Percentiles rank a stretch among this genome's conserved stretches.
phyloP scores from a whole-genome alignment of 139 green algal genomes.

The Parachlorella kessleri region DNA sequence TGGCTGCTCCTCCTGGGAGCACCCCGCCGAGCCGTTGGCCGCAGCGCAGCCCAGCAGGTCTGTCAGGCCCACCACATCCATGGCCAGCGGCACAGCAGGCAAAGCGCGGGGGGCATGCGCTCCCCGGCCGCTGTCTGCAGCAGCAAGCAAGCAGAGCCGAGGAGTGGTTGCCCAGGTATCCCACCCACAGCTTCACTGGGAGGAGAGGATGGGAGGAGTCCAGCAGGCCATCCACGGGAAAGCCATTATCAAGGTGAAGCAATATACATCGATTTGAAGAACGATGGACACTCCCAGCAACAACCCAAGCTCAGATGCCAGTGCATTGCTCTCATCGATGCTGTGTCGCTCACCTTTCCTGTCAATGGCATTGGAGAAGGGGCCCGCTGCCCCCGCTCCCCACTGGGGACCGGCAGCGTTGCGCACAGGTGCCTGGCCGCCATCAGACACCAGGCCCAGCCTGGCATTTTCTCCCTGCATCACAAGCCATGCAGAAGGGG shows the following conservation, averaged over 20 bases:
- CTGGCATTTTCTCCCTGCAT: constrained; percentile 5
- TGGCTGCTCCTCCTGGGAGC: too few species aligned
- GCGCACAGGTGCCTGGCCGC: neutral
- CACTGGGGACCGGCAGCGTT: neutral
- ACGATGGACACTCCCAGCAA: too few species aligned
- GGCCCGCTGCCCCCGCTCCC: neutral
- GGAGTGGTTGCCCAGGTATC: too few species aligned
- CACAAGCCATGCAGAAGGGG: neutral
- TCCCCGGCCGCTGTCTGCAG: too few species aligned
- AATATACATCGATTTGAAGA: too few species aligned
- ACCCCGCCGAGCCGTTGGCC: neutral
- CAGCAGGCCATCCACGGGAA: neutral
- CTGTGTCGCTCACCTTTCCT: neutral
- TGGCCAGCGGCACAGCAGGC: constrained; percentile 19
- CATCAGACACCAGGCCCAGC: constrained; percentile 16
- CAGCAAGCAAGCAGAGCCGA: constrained; percentile 15
- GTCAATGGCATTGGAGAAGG: neutral
- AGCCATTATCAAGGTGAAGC: too few species aligned
- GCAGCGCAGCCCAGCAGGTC: constrained; percentile 15
- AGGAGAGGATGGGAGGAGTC: neutral
- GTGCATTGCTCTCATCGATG: too few species aligned
- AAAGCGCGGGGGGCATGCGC: too few species aligned
- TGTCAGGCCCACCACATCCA: constrained; percentile 20
- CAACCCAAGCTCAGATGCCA: too few species aligned
- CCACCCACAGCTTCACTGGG: neutral